These are phyloP conservation scores for Agroathelia rolfsii DNA, from an alignment of 1,284 basidiomycete genomes.

Conservation along the genomic window DNA sequence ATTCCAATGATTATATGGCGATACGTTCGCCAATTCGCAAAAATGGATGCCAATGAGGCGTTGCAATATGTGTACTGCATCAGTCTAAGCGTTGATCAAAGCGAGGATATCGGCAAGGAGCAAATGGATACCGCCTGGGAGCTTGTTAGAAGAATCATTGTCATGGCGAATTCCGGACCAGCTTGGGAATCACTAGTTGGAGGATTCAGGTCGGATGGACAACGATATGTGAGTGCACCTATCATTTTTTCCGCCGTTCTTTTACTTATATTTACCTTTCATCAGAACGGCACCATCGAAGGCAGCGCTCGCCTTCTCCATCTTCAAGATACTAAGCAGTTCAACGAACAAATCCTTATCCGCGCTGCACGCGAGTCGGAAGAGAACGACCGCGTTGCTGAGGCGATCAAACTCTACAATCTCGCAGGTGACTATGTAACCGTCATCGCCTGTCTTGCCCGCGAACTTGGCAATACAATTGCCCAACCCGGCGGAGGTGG, in stretches of 20 bases:
- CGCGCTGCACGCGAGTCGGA: slow-evolving; percentile 71
- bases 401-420: slow-evolving; percentile 94
- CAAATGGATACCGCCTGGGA: slow-evolving; percentile 85
- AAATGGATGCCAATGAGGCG: slow-evolving; percentile 87
- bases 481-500: slow-evolving; percentile 56
- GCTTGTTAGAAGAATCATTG: slow-evolving; percentile 79
- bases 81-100: slow-evolving; percentile 72
- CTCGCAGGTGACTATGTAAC: slow-evolving; percentile 87
- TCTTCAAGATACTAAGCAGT: slow-evolving; percentile 62
- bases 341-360: slow-evolving; percentile 77
- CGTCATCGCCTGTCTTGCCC: slow-evolving; percentile 83
- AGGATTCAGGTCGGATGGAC: slow-evolving; percentile 82
- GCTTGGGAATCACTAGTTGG: slow-evolving; percentile 88
- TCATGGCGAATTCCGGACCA: slow-evolving; percentile 76
- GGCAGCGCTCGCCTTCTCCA: slow-evolving; percentile 72
- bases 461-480: slow-evolving; percentile 81
- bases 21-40: slow-evolving; percentile 86
- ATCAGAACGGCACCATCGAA: slow-evolving; percentile 84
- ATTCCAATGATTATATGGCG: slow-evolving; percentile 85
- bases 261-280: too few species aligned
- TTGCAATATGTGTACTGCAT: slow-evolving; percentile 94
- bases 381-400: slow-evolving; percentile 72
- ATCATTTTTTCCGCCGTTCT: slow-evolving; percentile 3
- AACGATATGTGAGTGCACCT: slow-evolving; percentile 61
- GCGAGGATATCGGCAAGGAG: slow-evolving; percentile 61